Conservation (phyloP, 2,329 filamentous ascomycete species). For the Nemania abortiva region DNA sequence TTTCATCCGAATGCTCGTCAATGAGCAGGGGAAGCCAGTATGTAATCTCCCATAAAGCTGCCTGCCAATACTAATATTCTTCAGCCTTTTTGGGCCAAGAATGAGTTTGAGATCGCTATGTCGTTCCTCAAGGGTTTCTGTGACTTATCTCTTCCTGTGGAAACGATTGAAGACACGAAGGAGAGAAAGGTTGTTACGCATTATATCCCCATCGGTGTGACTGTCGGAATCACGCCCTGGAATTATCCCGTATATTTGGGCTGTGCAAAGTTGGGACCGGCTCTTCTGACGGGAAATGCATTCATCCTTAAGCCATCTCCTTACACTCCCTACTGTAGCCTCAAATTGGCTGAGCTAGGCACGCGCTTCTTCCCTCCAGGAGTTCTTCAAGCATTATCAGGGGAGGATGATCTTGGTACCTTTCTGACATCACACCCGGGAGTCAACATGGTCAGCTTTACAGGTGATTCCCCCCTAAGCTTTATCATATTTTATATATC, state of each 20-base stretch:
- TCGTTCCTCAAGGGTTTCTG: not conserved
- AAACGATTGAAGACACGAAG: not conserved
- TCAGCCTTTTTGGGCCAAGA: not conserved
- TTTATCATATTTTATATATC: no score
- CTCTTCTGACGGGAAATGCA: slow-evolving; percentile 66
- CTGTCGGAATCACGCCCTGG: not conserved
- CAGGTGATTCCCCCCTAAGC: not conserved
- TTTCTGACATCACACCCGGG: slow-evolving; percentile 66
- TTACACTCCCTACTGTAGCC: slow-evolving; percentile 58
- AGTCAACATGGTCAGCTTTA: not conserved
- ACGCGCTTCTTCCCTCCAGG: slow-evolving; percentile 70
- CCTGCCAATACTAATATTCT: not conserved
- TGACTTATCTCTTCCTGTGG: not conserved
- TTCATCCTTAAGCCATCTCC: slow-evolving; percentile 69
- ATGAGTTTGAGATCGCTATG: not conserved
- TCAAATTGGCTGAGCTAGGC: slow-evolving; percentile 71
- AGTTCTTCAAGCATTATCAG: slow-evolving; percentile 70
- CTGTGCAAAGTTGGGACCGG: slow-evolving; percentile 66
- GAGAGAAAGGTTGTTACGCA: not conserved
- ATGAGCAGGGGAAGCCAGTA: slow-evolving; percentile 41
- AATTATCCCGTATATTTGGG: slow-evolving; percentile 49
- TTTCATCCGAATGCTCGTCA: slow-evolving; percentile 32
- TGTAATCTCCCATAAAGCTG: not conserved
- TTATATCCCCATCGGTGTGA: not conserved
- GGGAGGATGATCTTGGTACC: slow-evolving; percentile 70